Evolutionary conservation across 225 moss, liverwort and hornwort species (phyloP).

Genomic region (Sphagnum contortum): DNA sequence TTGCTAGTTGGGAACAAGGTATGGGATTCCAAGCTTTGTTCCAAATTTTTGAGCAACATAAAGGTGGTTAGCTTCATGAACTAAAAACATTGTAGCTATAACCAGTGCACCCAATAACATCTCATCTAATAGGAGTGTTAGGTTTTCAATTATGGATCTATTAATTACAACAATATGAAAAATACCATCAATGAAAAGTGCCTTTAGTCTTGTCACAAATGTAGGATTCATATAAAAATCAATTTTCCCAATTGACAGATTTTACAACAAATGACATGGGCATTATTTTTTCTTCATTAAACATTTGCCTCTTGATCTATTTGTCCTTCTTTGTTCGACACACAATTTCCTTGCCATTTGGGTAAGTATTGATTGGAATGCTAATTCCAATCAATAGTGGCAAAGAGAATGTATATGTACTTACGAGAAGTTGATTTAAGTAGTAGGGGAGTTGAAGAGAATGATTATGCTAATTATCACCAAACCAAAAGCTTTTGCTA

Average conservation of each 20-base stretch:
- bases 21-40: slow-evolving; percentile 33
- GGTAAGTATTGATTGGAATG: too few species aligned
- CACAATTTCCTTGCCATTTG: too few species aligned
- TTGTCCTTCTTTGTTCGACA: too few species aligned
- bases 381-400: too few species aligned
- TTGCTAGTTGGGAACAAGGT: slow-evolving; percentile 48
- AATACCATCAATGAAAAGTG: neutral
- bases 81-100: slow-evolving; percentile 24
- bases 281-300: too few species aligned
- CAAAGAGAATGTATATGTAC: too few species aligned
- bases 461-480: slow-evolving; percentile 30
- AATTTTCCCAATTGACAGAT: too few species aligned
- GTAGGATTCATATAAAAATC: too few species aligned
- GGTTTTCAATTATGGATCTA: slow-evolving; percentile 20
- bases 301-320: too few species aligned
- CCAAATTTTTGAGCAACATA: slow-evolving; percentile 33
- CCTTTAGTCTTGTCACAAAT: neutral
- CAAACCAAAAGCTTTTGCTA: slow-evolving; percentile 35
- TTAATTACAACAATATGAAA: slow-evolving; percentile 1
- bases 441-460: slow-evolving; percentile 27
- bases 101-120: slow-evolving; percentile 20
- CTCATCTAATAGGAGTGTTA: slow-evolving; percentile 18
- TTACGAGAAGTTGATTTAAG: slow-evolving; percentile 30
- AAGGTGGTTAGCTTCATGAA: slow-evolving; percentile 37
- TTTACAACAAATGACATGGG: too few species aligned